Percentiles rank a stretch among this genome's conserved stretches.
These are phyloP conservation scores for Xerocomellus chrysenteron DNA, from an alignment of 768 basidiomycete genomes.

Conservation along the genomic window DNA sequence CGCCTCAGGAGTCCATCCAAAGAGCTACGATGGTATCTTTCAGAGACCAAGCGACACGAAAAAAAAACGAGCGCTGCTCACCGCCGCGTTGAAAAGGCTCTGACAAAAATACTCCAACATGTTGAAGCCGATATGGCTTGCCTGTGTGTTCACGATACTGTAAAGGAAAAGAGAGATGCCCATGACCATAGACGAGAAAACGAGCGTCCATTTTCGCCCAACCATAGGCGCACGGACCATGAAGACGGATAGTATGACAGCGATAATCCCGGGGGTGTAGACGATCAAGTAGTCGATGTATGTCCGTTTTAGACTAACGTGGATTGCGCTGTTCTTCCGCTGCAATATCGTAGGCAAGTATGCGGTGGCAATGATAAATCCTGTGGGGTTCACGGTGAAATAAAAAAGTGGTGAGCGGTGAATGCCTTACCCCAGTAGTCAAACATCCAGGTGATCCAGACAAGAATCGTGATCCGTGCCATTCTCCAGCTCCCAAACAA, in stretches of 20 bases:
- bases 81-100: constrained; percentile 7
- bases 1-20: constrained; percentile 18
- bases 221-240: constrained; percentile 15
- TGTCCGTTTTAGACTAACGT: constrained; percentile 4
- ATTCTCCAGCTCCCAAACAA: constrained; percentile 16
- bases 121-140: constrained; percentile 10
- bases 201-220: constrained; percentile 18
- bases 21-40: constrained; percentile 2
- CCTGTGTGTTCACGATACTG: constrained; percentile 9
- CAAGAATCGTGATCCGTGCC: constrained; percentile 5
- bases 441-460: constrained; percentile 19
- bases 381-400: not conserved
- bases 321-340: constrained; percentile 11
- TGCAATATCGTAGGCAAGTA: constrained; percentile 14
- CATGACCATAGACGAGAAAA: constrained; percentile 11
- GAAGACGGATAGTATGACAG: constrained; percentile 1
- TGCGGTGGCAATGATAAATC: not conserved
- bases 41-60: not conserved
- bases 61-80: not conserved
- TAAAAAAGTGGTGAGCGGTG: not conserved
- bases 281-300: constrained; percentile 13
- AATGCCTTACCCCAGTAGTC: constrained; percentile 7
- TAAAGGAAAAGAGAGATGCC: constrained; percentile 10
- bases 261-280: constrained; percentile 7
- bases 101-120: constrained; percentile 12